A percentile compares a stretch with the other conserved stretches of the same genome.
phyloP scores from a whole-genome alignment of 2,329 filamentous ascomycete genomes.

The Neofusicoccum kwambonambiense region DNA sequence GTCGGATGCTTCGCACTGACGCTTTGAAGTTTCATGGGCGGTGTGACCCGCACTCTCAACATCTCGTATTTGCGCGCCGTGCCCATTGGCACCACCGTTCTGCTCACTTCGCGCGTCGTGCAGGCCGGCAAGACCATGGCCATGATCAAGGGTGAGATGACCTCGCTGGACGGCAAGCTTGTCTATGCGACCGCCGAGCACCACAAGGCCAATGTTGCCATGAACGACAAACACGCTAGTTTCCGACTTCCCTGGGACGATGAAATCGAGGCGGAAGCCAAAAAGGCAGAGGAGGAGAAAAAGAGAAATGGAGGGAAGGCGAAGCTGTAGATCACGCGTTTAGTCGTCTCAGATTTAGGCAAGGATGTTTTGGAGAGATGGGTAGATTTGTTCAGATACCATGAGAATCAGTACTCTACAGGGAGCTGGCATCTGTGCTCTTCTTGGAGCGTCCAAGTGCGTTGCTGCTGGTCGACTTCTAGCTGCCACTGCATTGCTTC shows the following conservation, averaged over 20 bases:
- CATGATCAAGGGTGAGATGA: constrained; percentile 52
- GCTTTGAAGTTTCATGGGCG: constrained; percentile 45
- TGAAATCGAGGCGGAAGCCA: constrained; percentile 35
- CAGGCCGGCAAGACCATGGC: constrained; percentile 53
- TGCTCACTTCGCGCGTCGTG: constrained; percentile 44
- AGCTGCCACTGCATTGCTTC: too few relatives aligned
- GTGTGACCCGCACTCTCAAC: constrained; percentile 51
- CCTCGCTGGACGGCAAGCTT: constrained; percentile 47
- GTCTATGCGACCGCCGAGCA: constrained; percentile 53
- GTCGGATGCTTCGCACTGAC: neutral
- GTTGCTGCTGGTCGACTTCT: too few relatives aligned
- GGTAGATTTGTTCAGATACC: too few relatives aligned
- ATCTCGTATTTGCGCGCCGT: constrained; percentile 54
- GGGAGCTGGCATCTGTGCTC: too few relatives aligned
- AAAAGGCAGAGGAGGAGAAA: constrained; percentile 21
- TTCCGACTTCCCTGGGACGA: constrained; percentile 46
- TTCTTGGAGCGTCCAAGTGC: too few relatives aligned
- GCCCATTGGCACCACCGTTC: constrained; percentile 46
- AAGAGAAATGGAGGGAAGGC: neutral
- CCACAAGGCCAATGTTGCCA: constrained; percentile 51
- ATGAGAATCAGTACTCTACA: too few relatives aligned
- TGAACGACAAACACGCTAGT: constrained; percentile 39
- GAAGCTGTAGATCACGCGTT: neutral
- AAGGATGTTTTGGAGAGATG: too few relatives aligned
- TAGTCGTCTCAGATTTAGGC: too few relatives aligned